Evolutionary conservation across 78 protist species (phyloP).

Genomic region (Mastigamoeba balamuthi): DNA sequence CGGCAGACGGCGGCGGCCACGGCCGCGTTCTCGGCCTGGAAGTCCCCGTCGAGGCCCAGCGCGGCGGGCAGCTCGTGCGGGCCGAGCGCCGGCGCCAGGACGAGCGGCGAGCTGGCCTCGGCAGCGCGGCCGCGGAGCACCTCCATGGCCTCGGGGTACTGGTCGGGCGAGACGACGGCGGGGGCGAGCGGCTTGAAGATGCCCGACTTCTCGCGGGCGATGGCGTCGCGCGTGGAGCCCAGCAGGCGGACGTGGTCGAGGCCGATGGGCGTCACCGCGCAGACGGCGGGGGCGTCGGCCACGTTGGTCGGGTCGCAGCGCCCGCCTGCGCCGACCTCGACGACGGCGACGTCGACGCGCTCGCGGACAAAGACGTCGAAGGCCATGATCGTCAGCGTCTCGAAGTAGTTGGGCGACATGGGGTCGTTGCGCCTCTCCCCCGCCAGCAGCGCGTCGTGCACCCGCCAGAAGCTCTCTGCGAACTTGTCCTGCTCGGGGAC

Average conservation of each 20-base stretch:
- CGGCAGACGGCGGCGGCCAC: slow-evolving; percentile 40
- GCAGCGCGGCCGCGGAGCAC: slow-evolving; percentile 11
- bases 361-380: slow-evolving; percentile 29
- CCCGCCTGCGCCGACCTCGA: slow-evolving; percentile 83
- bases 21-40: slow-evolving; percentile 61
- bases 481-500: too few relatives aligned
- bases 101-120: not conserved
- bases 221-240: slow-evolving; percentile 60
- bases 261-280: slow-evolving; percentile 57
- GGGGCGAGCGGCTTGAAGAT: slow-evolving; percentile 50
- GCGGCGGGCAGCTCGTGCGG: not conserved
- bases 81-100: not conserved
- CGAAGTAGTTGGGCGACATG: slow-evolving; percentile 32
- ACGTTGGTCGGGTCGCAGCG: slow-evolving; percentile 62
- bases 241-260: slow-evolving; percentile 61
- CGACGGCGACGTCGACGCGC: slow-evolving; percentile 50
- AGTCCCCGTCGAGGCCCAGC: slow-evolving; percentile 54
- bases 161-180: slow-evolving; percentile 24
- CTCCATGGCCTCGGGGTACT: slow-evolving; percentile 36
- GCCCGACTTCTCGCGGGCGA: slow-evolving; percentile 75
- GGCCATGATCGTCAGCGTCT: slow-evolving; percentile 55
- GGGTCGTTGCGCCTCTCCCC: not conserved
- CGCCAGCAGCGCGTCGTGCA: not conserved
- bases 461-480: not conserved
- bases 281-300: slow-evolving; percentile 41